Evolutionary conservation across 1,284 basidiomycete species (phyloP), one percentile per base, ranked within the genome.

Genomic region (Trichosporon sp.): DNA sequence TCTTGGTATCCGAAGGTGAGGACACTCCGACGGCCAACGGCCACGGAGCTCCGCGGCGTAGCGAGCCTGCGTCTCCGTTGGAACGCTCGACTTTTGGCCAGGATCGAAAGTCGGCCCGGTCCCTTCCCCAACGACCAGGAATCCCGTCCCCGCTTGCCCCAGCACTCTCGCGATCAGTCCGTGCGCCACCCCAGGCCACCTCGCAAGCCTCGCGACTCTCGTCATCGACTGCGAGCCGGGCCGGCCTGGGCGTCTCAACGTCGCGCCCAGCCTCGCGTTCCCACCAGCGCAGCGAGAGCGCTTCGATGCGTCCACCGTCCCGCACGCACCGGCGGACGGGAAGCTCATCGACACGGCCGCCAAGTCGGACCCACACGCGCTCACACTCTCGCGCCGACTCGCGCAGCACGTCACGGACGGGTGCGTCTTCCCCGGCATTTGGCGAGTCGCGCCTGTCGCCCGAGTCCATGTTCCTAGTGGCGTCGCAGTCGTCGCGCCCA

Each of bases 81-180:
- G 72, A 71, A 4, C 66, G 68, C 7, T 43, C 64, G 2, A 66
- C 65, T 0, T 26, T 21, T 16, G 59, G 59, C 59, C 32, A 46
- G 32, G 19, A 48, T 32, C 32, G 54, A 16, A 16, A 51, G 35
- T 65, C 68, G 12, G 26, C 74, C n/a, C 71, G 76, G 16, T 72
- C 75, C 16, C 73, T 84, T 2, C 81, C 83, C 0, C 70, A 74
- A 1, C 74, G 82, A 14, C 80, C 83, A 0, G 78, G 77, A 0
- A 84, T 84, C 37, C 82, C 83, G 7, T 82, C 79, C 2, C 82
- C 83, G 0, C 75, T 84, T 14, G 76, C 77, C 26, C 67, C 69
- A 7, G 56, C 56, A 6, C 31, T 68, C 16, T 40, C 59, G 35
- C 59, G 59, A 16, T 63, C 59, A 8, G 59, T 63, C 59, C 59